Evolutionary conservation across 106 monocot species (phyloP).

Genomic region (Phalaenopsis equestris): DNA sequence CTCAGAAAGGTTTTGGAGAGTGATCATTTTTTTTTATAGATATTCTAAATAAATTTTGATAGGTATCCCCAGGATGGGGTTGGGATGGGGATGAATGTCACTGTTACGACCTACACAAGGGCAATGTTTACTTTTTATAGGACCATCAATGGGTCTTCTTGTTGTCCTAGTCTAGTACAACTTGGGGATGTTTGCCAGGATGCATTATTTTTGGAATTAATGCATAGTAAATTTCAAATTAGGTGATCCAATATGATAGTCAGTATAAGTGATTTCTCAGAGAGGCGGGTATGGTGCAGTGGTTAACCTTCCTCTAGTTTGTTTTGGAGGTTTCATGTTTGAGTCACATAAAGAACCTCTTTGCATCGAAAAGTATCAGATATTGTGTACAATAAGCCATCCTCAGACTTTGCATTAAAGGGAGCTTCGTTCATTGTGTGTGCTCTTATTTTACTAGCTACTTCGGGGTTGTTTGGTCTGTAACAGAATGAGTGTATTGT

Average conservation of each 20-base stretch:
- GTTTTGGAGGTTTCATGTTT: neutral
- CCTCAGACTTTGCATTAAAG: neutral
- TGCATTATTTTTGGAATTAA: constrained; percentile 1
- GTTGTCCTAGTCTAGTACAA: neutral
- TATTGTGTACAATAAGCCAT: neutral
- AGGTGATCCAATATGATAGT: neutral
- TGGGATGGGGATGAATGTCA: neutral
- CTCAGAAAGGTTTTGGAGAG: constrained; percentile 44
- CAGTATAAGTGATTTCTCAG: neutral
- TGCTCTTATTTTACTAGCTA: neutral
- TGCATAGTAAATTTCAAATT: neutral
- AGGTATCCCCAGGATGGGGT: neutral
- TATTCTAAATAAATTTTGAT: neutral
- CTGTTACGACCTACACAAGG: neutral
- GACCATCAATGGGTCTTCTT: neutral
- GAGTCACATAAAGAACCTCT: neutral
- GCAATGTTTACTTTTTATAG: neutral
- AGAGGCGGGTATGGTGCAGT: neutral
- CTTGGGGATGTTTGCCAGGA: neutral
- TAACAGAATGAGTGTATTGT: too few relatives aligned
- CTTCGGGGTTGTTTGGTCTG: too few relatives aligned
- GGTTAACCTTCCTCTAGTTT: neutral
- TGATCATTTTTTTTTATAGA: neutral
- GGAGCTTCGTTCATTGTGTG: neutral
- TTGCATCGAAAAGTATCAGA: neutral